Percentiles rank a stretch among this genome's conserved stretches.
These are phyloP conservation scores for Candida awuae DNA, from an alignment of 805 yeast species.

Conservation along the genomic window DNA sequence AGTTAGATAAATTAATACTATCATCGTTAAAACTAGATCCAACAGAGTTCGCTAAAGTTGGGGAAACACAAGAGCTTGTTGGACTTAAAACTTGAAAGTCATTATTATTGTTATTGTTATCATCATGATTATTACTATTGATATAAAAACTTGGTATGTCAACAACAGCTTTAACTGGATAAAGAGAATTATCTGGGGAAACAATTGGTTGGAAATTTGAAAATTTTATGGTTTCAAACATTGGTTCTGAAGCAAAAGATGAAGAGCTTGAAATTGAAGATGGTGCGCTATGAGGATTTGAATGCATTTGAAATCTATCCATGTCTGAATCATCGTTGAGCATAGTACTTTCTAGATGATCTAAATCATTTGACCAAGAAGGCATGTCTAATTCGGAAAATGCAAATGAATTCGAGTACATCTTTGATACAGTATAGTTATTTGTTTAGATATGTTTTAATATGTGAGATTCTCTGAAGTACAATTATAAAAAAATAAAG, in stretches of 20 bases:
- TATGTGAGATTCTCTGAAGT: too few species aligned
- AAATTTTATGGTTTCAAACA: too few species aligned
- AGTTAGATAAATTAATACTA: neutral
- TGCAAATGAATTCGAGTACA: neutral
- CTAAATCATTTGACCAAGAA: neutral
- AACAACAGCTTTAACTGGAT: neutral
- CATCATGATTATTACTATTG: neutral
- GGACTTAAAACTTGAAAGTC: constrained; percentile 1
- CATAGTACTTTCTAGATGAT: neutral
- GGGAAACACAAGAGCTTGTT: constrained; percentile 8
- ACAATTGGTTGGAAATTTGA: neutral
- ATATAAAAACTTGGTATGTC: neutral
- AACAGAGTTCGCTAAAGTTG: neutral
- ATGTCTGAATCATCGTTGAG: too few species aligned
- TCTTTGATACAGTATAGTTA: neutral
- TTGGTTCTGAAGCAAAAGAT: too few species aligned
- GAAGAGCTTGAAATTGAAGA: neutral
- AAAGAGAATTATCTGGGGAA: neutral
- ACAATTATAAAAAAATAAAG: too few species aligned
- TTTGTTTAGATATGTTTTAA: too few species aligned
- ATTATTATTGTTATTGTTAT: neutral
- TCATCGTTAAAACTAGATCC: neutral
- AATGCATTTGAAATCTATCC: too few species aligned
- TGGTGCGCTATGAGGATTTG: too few species aligned
- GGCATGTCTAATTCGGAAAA: neutral